phyloP scores from a whole-genome alignment of 2,329 filamentous ascomycete species.

The Xylariaceae sp. region DNA sequence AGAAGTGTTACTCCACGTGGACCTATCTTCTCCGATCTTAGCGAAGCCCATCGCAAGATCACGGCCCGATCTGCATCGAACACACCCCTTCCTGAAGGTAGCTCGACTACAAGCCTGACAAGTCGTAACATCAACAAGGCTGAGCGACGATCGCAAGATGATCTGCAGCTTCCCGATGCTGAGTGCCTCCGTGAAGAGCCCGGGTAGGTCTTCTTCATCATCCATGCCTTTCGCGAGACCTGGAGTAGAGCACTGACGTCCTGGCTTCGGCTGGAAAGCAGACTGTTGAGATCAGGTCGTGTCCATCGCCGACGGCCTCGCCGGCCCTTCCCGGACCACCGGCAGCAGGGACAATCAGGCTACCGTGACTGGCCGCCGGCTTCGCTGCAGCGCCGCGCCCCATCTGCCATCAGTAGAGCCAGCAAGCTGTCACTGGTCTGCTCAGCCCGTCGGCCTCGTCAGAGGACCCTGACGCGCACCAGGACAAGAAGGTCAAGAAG shows the following conservation, averaged over 20 bases:
- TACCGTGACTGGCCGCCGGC: too few species aligned
- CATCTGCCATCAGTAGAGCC: too few species aligned
- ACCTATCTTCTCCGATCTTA: conserved; percentile 28
- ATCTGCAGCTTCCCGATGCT: conserved; percentile 1
- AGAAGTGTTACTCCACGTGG: conserved; percentile 23
- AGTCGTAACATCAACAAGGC: conserved; percentile 1
- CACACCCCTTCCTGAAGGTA: conserved; percentile 6
- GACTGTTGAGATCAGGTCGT: too few species aligned
- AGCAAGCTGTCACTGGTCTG: conserved; percentile 52
- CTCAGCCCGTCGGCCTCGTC: conserved; percentile 54
- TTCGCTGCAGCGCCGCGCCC: too few species aligned
- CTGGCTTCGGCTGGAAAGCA: too few species aligned
- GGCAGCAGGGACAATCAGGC: too few species aligned
- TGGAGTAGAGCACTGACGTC: too few species aligned
- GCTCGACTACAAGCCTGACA: conserved; percentile 1
- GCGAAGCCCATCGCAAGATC: conserved; percentile 32
- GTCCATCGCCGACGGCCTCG: too few species aligned
- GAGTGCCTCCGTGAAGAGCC: too few species aligned
- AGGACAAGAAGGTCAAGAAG: conserved; percentile 52
- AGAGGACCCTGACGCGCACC: conserved; percentile 40
- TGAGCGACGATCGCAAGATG: conserved; percentile 10
- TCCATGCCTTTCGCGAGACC: too few species aligned
- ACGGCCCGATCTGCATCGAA: conserved; percentile 18
- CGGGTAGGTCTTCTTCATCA: too few species aligned
- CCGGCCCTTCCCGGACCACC: too few species aligned